A percentile compares a stretch with the other conserved stretches of the same genome.
Conservation (phyloP, 2,329 filamentous ascomycete genomes). For the Trichoderma gracile region DNA sequence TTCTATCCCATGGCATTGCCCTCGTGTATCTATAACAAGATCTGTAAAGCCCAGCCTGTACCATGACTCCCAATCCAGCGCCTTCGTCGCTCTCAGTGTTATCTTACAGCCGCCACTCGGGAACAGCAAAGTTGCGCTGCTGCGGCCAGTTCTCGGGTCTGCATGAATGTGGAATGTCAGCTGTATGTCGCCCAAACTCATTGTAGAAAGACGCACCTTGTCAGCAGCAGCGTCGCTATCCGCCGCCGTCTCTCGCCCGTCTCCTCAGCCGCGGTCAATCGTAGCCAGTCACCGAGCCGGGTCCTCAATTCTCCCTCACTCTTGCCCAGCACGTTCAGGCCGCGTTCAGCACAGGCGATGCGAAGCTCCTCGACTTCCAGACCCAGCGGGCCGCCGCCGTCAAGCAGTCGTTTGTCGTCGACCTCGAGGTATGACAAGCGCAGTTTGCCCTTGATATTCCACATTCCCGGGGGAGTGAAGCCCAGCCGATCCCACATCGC, state of each 20-base stretch:
- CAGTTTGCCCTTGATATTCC: constrained; percentile 54
- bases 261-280: constrained; percentile 44
- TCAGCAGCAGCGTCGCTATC: constrained; percentile 45
- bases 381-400: constrained; percentile 57
- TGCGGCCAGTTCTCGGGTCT: constrained; percentile 46
- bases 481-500: constrained; percentile 53
- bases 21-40: not conserved
- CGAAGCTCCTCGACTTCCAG: constrained; percentile 65
- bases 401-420: constrained; percentile 70
- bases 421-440: constrained; percentile 63
- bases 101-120: constrained; percentile 43
- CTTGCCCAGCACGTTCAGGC: constrained; percentile 57
- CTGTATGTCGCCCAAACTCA: not conserved
- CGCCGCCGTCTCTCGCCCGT: constrained; percentile 41
- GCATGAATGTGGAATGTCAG: constrained; percentile 10
- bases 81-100: not conserved
- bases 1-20: not conserved
- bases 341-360: constrained; percentile 71
- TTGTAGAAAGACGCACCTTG: constrained; percentile 39
- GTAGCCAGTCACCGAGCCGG: constrained; percentile 51
- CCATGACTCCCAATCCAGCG: not conserved
- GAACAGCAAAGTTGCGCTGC: constrained; percentile 44
- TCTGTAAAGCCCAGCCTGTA: not conserved
- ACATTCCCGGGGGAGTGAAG: constrained; percentile 50
- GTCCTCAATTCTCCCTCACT: constrained; percentile 58